Conservation (phyloP, 306 rosid species). For the Corylus heterophylla region DNA sequence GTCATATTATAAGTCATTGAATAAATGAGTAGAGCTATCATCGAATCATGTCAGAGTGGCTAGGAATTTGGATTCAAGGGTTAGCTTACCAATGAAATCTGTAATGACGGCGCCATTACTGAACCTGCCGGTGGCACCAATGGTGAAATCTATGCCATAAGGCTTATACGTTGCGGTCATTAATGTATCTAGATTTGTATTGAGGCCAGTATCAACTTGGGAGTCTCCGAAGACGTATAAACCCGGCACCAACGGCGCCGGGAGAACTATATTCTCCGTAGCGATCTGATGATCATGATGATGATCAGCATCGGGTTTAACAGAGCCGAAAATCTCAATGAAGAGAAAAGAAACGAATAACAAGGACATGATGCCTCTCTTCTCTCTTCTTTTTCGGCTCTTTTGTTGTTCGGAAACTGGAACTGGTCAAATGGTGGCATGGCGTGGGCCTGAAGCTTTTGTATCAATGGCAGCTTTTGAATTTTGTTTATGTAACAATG, state of each 20-base stretch:
- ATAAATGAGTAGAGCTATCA: no score
- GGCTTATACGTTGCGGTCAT: neutral
- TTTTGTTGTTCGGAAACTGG: neutral
- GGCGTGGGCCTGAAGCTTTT: neutral
- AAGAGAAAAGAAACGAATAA: neutral
- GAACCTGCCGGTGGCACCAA: constrained; percentile 7
- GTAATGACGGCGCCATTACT: neutral
- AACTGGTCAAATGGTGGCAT: neutral
- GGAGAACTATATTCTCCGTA: neutral
- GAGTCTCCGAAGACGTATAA: neutral
- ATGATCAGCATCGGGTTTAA: neutral
- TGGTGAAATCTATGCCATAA: constrained; percentile 5
- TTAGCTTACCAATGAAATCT: neutral
- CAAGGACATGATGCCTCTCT: neutral
- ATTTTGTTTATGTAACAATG: neutral
- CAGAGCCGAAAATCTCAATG: neutral
- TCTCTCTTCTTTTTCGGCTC: neutral
- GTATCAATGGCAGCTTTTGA: neutral
- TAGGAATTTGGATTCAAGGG: no score
- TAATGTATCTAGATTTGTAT: neutral
- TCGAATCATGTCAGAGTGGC: no score
- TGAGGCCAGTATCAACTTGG: neutral
- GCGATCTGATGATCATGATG: no score
- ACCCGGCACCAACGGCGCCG: neutral
- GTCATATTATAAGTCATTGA: no score